Conservation (phyloP, 495 filamentous ascomycete genomes). For the Jackrogersella multiformis region DNA sequence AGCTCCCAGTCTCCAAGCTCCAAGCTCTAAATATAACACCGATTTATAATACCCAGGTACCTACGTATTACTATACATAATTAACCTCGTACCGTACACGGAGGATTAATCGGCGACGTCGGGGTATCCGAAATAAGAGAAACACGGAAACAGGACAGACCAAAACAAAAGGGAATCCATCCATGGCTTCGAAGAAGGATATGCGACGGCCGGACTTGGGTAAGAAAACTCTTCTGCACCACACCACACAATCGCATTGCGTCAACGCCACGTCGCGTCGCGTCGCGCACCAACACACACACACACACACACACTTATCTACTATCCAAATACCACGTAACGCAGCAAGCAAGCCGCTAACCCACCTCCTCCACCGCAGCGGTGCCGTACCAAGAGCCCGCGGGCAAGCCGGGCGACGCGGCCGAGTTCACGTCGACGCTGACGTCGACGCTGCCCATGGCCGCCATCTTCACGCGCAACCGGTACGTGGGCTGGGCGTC, state of each 20-base stretch:
- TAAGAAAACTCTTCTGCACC: conserved; percentile 53
- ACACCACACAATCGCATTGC: conserved; percentile 26
- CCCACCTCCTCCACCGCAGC: conserved; percentile 50
- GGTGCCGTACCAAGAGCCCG: conserved; percentile 61
- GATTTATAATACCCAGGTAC: too few relatives aligned
- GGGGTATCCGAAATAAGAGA: conserved; percentile 5
- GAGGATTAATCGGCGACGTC: conserved; percentile 3
- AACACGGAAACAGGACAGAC: neutral
- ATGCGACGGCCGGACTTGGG: conserved; percentile 86
- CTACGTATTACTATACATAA: too few relatives aligned
- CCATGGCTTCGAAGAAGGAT: conserved; percentile 86
- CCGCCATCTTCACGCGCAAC: conserved; percentile 91
- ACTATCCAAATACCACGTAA: too few relatives aligned
- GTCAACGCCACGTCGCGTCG: neutral
- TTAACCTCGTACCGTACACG: neutral
- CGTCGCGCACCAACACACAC: too few relatives aligned
- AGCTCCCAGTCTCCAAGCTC: too few relatives aligned
- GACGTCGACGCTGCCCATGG: conserved; percentile 89
- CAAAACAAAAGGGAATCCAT: neutral
- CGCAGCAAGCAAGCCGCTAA: neutral
- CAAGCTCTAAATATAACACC: too few relatives aligned
- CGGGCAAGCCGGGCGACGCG: conserved; percentile 52
- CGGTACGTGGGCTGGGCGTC: conserved; percentile 90
- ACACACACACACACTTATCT: too few relatives aligned
- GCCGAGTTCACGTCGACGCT: conserved; percentile 70